Conservation (phyloP, 768 basidiomycete species). For the Udeniomyces megalosporus region DNA sequence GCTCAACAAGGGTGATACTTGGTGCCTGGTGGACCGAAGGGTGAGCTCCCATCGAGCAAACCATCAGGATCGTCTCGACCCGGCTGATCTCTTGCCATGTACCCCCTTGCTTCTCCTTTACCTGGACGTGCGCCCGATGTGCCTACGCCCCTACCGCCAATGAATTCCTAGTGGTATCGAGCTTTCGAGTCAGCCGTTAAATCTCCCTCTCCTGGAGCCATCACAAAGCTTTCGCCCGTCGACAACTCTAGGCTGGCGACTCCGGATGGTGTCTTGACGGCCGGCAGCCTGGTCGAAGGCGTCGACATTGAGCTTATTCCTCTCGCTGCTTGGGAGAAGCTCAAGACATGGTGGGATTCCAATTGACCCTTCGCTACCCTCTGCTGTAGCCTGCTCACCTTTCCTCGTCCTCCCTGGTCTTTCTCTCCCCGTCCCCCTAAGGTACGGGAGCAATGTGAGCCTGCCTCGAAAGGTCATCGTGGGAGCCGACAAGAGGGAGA, state of each 20-base stretch:
- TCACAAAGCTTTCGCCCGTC: conserved; percentile 40
- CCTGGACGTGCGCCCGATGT: too few species aligned
- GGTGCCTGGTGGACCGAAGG: conserved; percentile 13
- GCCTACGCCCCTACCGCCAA: too few species aligned
- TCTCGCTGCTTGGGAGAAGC: conserved; percentile 48
- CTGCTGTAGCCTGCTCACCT: too few species aligned
- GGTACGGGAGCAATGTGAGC: conserved; percentile 7
- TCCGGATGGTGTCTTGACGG: conserved; percentile 34
- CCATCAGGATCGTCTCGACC: too few species aligned
- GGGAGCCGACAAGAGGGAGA: conserved; percentile 39
- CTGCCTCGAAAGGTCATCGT: conserved; percentile 53
- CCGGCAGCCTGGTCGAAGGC: conserved; percentile 40
- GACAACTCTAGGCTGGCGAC: conserved; percentile 53
- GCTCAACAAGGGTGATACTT: conserved; percentile 4
- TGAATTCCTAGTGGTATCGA: conserved; percentile 15
- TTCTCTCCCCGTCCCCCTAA: conserved; percentile 15
- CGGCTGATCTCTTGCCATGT: neutral
- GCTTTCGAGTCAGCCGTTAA: neutral
- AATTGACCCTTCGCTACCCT: too few species aligned
- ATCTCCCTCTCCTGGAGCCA: neutral
- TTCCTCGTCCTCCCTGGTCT: conserved; percentile 12
- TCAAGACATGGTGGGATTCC: conserved; percentile 60
- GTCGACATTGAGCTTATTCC: conserved; percentile 59
- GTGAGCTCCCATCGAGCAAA: neutral
- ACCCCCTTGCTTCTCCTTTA: neutral